Evolutionary conservation across 805 yeast genomes (phyloP).

Genomic region (Lachancea kluyveri): DNA sequence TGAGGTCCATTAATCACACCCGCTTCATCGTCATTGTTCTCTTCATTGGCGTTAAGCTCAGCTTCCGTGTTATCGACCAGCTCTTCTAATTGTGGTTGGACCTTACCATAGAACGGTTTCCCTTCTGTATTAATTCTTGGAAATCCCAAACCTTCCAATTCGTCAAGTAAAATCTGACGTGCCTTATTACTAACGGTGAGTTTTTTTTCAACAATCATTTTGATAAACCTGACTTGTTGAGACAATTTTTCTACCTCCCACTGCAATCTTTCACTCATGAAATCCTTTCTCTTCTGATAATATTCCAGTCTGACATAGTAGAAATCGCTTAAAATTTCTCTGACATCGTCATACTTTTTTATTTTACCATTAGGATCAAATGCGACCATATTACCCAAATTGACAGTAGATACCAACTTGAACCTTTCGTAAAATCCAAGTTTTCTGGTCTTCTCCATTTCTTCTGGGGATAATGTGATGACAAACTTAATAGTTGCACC

Average conservation of each 20-base stretch:
- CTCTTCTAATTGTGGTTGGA: constrained; percentile 16
- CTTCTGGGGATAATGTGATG: constrained; percentile 65
- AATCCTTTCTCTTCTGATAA: constrained; percentile 88
- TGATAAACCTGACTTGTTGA: constrained; percentile 86
- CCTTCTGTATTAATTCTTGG: constrained; percentile 72
- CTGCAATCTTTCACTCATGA: constrained; percentile 58
- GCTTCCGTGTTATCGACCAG: constrained; percentile 34
- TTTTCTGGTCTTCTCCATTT: constrained; percentile 71
- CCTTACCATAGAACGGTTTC: constrained; percentile 46
- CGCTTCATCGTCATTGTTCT: constrained; percentile 33
- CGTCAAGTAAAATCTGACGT: constrained; percentile 54
- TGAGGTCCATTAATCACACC: constrained; percentile 37
- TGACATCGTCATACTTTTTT: constrained; percentile 68
- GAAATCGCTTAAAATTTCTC: constrained; percentile 77
- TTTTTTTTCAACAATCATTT: constrained; percentile 75
- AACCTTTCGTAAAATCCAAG: constrained; percentile 83
- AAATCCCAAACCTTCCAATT: constrained; percentile 59
- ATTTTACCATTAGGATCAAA: constrained; percentile 87
- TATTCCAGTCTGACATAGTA: constrained; percentile 81
- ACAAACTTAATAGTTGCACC: constrained; percentile 74
- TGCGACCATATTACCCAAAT: constrained; percentile 86
- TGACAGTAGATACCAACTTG: constrained; percentile 63
- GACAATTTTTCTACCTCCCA: constrained; percentile 69
- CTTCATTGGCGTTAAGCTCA: constrained; percentile 35
- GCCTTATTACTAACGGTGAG: constrained; percentile 71